Base-by-base conservation (phyloP, 1,284 basidiomycete species). In the Cryptococcus sp. region DNA sequence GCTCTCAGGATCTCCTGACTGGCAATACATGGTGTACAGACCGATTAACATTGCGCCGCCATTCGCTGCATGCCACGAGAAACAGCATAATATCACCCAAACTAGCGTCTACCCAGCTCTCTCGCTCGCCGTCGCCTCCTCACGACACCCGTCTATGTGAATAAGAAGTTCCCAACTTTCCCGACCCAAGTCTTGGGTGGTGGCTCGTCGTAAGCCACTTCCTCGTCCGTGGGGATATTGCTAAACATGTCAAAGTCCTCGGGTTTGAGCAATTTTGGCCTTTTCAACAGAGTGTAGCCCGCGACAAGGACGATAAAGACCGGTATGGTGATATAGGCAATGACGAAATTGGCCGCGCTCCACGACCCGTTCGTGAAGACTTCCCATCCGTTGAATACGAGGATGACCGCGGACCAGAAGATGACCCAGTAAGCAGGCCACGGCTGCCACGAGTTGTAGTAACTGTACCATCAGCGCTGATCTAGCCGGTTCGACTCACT, bases 161-260 rank as follows among this genome's bases (percentile, higher is more conserved):
- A 68, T 25, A 70, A 27, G 44, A 53, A 68, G 31, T 67, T 68
- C 46, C 56, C 53, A 4, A 66, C 50, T 27, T 84, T 85, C 58
- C 89, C 87, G 6, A 82, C 5, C 68, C 76, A 82, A 72, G 88
- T 91, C 69, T 71, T 85, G 16, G 88, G 87, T n/a, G 86, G 85
- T 7, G 83, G 84, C 41, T 91, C 89, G 54, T 89, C 87, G 65
- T 83, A 83, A 6, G 82, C 53, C 10, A 60, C 82, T 65, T 79
- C 86, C 80, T 83, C 84, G 2, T 84, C 85, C 0, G 86, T 87
- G 67, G 88, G 86, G 49, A 91, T 87, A 75, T 90, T 86, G 44
- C 84, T 86, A 54, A 89, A 80, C 57, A 95, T 91, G 78, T 94
- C 91, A 85, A 94, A 90, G 35, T 91, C 84, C 23, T 81, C 71